Base-by-base conservation (phyloP, 1,284 basidiomycete genomes). In the Sutorius eximius region DNA sequence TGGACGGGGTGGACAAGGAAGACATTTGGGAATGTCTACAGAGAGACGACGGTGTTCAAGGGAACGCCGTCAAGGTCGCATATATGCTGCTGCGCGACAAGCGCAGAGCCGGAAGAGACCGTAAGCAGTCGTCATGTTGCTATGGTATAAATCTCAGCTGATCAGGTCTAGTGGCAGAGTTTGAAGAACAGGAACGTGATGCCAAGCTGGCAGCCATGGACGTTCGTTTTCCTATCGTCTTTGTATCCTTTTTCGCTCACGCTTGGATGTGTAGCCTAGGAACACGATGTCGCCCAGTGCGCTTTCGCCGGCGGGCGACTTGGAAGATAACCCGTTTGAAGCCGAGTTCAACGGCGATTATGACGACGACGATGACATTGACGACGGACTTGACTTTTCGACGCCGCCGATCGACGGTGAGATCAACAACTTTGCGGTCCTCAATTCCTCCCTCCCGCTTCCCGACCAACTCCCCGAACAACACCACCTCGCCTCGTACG, bases 61-160 rank as follows among this genome's bases (percentile, higher is more conserved):
- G 96, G 41, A 97, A 98, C 68, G 91, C 94, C 55, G 89, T 98
- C 69, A 96, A 98, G 73, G 95, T 99, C 16, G 95, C 96, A 0
- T 99, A 98, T 71, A 87, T 96, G 82, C 79, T 98, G 2, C 79
- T 97, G 51, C 79, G 94, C 51, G 96, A 98, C 69, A 95, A 96
- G 74, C 82, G 87, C 63, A 77, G 94, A 42, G 82, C 91, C 57
- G 84, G 94, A n/a, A 85, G 88, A 69, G 91, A 91, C 71, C 73
- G 89, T 88, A 60, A 75, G 85, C 75, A n/a, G 0, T 40, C 6
- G 36, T 46, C 27, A 38, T 56, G 49, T 33, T 46, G 6, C 5
- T 3, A 11, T 16, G 5, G 36, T 20, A 43, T 22, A 5, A 18
- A 49, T 48, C 13, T 24, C 38, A 43, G 38, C 56, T 71, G 56